Base-by-base conservation (phyloP, 2,329 filamentous ascomycete genomes). In the Aureobasidium sp. region DNA sequence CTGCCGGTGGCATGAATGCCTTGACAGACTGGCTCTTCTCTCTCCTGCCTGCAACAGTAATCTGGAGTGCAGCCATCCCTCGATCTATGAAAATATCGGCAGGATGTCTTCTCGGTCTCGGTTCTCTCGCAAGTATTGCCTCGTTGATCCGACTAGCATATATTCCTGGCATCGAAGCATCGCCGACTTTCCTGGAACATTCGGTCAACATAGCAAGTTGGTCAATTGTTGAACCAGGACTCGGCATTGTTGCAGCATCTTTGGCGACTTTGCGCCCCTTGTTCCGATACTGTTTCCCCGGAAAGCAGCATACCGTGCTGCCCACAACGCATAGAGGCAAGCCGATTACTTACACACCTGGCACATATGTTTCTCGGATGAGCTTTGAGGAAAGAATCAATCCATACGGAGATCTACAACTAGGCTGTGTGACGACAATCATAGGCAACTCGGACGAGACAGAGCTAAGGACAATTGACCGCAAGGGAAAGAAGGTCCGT, bases 71-170 rank as follows among this genome's bases (percentile, higher is more conserved):
- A 34, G 49, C 59, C 8, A 62, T 79, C 67, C 74, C 75, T 39
- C 64, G 64, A 15, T 69, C 70, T 6, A 73, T 75, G 41, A 79
- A 78, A 63, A 55, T 75, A n/a, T 76, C 75, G 0, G 74, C 78
- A 1, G 68, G 71, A 29, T 63, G 74, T 5, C 69, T 79, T 45
- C 70, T 79, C 37, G 69, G 71, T 4, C 67, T 79, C n/a, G 77
- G 73, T n/a, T 65, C 65, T 47, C 54, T 64, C 10, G 69, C 66
- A 6, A 68, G 67, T 47, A 65, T 68, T 11, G 63, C 67, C 16
- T 67, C 66, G 15, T 41, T 70, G 36, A 62, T 70, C 9, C 65
- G 68, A 11, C 63, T 70, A 36, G 37, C 52, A 9, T 69, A 67
- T 39, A 67, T 70, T 15, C 55, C 62, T 29, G 64, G 63, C 25